These are phyloP conservation scores for Termitomyces eurrhizus DNA, from an alignment of 768 basidiomycete genomes.

Conservation along the genomic window DNA sequence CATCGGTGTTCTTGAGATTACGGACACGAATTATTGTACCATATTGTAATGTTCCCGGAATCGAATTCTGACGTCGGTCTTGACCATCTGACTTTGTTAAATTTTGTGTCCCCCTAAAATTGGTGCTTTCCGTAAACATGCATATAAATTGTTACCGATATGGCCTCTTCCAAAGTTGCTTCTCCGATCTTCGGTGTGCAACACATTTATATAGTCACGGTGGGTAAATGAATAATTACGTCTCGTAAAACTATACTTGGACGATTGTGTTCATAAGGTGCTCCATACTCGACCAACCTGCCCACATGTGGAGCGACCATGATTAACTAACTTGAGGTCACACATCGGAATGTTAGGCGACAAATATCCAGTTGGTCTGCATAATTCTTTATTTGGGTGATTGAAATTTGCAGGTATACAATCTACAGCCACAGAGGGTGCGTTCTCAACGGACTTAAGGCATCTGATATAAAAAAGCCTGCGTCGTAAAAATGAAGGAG, in stretches of 20 bases:
- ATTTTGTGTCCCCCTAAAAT: background rate
- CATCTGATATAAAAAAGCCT: background rate
- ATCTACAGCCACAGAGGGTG: background rate
- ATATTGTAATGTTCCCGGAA: conserved; percentile 1
- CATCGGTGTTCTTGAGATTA: background rate
- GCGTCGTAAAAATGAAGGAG: background rate
- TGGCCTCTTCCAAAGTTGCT: background rate
- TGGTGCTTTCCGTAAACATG: background rate
- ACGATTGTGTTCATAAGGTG: background rate
- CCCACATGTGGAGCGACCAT: background rate
- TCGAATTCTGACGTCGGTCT: background rate
- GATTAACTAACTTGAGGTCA: background rate
- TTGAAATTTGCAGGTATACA: background rate
- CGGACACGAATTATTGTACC: conserved; percentile 1
- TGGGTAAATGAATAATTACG: background rate
- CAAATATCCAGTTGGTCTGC: background rate
- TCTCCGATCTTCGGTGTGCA: background rate
- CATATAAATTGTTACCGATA: background rate
- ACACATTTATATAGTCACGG: background rate
- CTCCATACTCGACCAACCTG: background rate
- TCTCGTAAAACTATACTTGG: background rate
- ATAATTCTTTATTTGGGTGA: background rate
- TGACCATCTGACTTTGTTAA: background rate
- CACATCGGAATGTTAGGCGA: background rate
- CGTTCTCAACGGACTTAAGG: background rate